A percentile compares a stretch with the other conserved stretches of the same genome.
Conservation (phyloP, 148 eudicot genomes). For the Silene conica region DNA sequence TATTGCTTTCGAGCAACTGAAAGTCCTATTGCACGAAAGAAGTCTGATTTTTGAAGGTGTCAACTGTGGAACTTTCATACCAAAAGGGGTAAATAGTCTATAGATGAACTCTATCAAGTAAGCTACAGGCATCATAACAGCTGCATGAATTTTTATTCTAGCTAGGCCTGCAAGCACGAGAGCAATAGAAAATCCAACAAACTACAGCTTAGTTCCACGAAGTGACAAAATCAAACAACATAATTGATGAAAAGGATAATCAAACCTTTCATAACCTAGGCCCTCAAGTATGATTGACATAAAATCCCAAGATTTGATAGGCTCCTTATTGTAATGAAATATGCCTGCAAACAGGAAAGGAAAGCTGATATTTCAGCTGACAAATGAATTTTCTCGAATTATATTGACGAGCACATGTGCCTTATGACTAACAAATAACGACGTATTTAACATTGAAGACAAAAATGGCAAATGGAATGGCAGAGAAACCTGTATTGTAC, state of each 20-base stretch:
- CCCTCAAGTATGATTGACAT: conserved; percentile 90
- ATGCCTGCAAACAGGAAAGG: conserved; percentile 54
- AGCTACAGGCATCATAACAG: conserved; percentile 88
- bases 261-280: conserved; percentile 89
- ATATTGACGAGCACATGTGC: background rate
- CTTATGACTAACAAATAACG: background rate
- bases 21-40: conserved; percentile 73
- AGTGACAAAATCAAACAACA: background rate
- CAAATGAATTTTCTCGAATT: background rate
- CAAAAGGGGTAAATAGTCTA: conserved; percentile 75
- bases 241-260: background rate
- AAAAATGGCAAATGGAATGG: background rate
- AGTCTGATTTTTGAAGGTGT: conserved; percentile 95
- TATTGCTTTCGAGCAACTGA: conserved; percentile 78
- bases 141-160: conserved; percentile 77
- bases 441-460: too few relatives aligned
- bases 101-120: conserved; percentile 65
- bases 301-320: conserved; percentile 92
- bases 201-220: conserved; percentile 9
- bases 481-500: too few relatives aligned
- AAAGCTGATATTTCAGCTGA: background rate
- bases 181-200: conserved; percentile 22
- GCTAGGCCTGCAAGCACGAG: conserved; percentile 78
- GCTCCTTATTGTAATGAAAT: conserved; percentile 90
- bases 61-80: conserved; percentile 97